A percentile compares a stretch with the other conserved stretches of the same genome.
These are phyloP conservation scores for Chytriomyces sp. DNA, from an alignment of 192 early-diverging fungal genomes.

Conservation along the genomic window DNA sequence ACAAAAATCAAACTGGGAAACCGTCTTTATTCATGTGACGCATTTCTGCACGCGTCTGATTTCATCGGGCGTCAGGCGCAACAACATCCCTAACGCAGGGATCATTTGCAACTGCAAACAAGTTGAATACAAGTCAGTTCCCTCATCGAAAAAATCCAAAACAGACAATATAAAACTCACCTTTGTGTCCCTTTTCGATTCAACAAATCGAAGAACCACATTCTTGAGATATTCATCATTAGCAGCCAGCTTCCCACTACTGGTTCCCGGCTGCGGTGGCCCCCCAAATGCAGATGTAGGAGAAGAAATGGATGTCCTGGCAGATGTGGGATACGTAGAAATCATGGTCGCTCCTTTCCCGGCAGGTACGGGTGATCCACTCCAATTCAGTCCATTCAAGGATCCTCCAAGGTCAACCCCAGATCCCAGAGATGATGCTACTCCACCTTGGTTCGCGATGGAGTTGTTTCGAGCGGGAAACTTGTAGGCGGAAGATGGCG, in stretches of 20 bases:
- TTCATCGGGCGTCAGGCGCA: slow-evolving; percentile 75
- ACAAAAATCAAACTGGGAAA: no score
- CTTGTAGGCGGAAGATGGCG: background rate
- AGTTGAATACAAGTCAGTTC: background rate
- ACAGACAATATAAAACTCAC: slow-evolving; percentile 63
- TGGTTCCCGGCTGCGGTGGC: background rate
- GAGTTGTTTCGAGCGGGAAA: background rate
- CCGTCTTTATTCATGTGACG: slow-evolving; percentile 8
- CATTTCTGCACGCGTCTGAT: slow-evolving; percentile 57
- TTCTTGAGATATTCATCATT: slow-evolving; percentile 79
- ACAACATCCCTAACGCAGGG: slow-evolving; percentile 68
- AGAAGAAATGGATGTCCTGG: slow-evolving; percentile 4
- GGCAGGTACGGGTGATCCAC: background rate
- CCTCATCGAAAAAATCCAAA: slow-evolving; percentile 1
- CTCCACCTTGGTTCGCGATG: background rate
- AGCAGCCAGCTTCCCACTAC: slow-evolving; percentile 30
- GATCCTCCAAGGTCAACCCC: slow-evolving; percentile 23
- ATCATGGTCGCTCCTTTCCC: background rate
- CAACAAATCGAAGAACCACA: slow-evolving; percentile 75
- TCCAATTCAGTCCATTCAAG: slow-evolving; percentile 16
- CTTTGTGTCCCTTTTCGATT: slow-evolving; percentile 71
- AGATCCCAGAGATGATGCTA: background rate
- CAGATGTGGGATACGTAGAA: background rate
- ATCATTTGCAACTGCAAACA: slow-evolving; percentile 62
- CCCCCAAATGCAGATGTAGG: slow-evolving; percentile 1